These are phyloP conservation scores for Aureobasidium pullulans DNA, from an alignment of 2,329 filamentous ascomycete genomes.

Conservation along the genomic window DNA sequence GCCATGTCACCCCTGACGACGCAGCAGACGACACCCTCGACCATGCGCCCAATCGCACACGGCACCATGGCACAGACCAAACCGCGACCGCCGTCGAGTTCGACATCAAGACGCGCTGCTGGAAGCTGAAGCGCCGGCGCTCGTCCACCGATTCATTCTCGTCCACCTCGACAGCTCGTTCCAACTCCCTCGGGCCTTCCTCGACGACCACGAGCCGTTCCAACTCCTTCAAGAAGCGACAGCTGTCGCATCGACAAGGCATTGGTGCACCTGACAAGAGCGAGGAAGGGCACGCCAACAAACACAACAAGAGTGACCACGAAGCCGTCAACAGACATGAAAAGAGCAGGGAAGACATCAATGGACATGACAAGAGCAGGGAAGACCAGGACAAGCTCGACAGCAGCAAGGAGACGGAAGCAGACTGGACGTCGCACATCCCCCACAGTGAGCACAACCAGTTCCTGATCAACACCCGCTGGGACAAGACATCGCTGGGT, in stretches of 20 bases:
- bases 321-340: too few relatives aligned
- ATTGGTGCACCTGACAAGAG: too few relatives aligned
- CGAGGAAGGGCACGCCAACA: too few relatives aligned
- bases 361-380: neutral
- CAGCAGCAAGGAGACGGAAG: too few relatives aligned
- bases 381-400: too few relatives aligned
- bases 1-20: neutral
- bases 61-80: neutral
- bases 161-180: too few relatives aligned
- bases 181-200: too few relatives aligned
- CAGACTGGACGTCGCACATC: neutral
- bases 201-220: too few relatives aligned
- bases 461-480: neutral
- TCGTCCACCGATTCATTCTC: neutral
- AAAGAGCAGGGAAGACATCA: too few relatives aligned
- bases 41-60: neutral
- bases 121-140: neutral
- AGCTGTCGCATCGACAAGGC: too few relatives aligned
- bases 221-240: too few relatives aligned
- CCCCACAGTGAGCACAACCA: neutral
- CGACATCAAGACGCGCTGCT: neutral
- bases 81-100: neutral
- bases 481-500: slow-evolving; percentile 30
- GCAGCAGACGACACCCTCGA: neutral
- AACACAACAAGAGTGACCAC: too few relatives aligned